These are phyloP conservation scores for Parathielavia hyrcaniae DNA, from an alignment of 495 filamentous ascomycete species.

Conservation along the genomic window DNA sequence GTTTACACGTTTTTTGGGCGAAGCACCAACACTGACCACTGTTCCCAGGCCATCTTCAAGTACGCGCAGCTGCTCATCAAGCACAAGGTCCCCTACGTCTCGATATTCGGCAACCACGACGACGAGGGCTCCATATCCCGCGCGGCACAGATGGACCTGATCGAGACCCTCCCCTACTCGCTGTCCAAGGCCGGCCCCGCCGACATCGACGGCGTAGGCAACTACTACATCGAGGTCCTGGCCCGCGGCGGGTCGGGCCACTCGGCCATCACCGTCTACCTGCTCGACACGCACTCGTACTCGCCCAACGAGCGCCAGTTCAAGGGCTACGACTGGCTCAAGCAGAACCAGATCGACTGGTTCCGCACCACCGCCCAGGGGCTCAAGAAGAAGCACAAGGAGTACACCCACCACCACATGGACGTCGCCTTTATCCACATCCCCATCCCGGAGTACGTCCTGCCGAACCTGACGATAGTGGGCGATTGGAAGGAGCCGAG, in stretches of 20 bases:
- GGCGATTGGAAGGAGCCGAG: conserved; percentile 67
- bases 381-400: conserved; percentile 61
- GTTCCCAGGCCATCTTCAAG: conserved; percentile 73
- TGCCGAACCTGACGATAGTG: conserved; percentile 43
- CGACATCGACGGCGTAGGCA: conserved; percentile 82
- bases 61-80: conserved; percentile 79
- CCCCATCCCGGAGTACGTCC: conserved; percentile 79
- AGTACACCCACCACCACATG: conserved; percentile 88
- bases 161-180: conserved; percentile 82
- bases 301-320: conserved; percentile 83
- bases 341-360: conserved; percentile 89
- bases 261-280: conserved; percentile 84
- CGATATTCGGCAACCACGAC: conserved; percentile 96
- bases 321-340: conserved; percentile 91
- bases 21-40: conserved; percentile 11
- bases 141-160: conserved; percentile 70
- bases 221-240: conserved; percentile 88
- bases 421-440: conserved; percentile 98
- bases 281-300: conserved; percentile 90
- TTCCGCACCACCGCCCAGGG: conserved; percentile 69
- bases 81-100: conserved; percentile 83
- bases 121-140: conserved; percentile 82
- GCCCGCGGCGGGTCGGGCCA: conserved; percentile 71
- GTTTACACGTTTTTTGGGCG: not conserved
- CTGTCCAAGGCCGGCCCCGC: conserved; percentile 74